Base-by-base conservation (phyloP, 2,329 filamentous ascomycete genomes). In the Lachnellula arida region DNA sequence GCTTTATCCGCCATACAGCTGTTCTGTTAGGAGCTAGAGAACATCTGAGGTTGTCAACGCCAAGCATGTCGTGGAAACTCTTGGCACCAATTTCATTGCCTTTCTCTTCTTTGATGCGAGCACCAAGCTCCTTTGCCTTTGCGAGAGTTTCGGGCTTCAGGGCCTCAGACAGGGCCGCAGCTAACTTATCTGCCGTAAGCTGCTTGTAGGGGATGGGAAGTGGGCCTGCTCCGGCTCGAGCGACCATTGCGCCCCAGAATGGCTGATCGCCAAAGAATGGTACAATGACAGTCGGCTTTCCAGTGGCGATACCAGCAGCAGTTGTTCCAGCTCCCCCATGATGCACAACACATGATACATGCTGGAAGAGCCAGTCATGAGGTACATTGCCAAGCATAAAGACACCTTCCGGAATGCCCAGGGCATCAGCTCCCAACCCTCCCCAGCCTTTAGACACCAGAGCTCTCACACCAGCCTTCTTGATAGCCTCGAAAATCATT, bases 391-490 rank as follows among this genome's bases (percentile, higher is more conserved):
- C 90, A 39, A 96, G 77, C 83, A 95, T 90, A 68, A 89, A 90
- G 1, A 95, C 84, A 4, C 84, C 83, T 2, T 91, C 83, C 0
- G 89, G 89, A n/a, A 91, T 72, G 1, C 80, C 81, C 3, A 88
- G 69, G 34, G 84, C 76, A 64, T 91, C 87, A 0, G 82, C 87
- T 32, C 90, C 91, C 7, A 96, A 77, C 0, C 90, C 90, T 49
- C 91, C 90, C 91, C 91, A 96, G 15, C 91, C 91, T 67, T 93
- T 91, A 0, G 89, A 93, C 0, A 96, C 86, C 1, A 96, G 74
- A 2, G 90, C 91, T 55, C 91, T 79, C n/a, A 89, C 80, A 1
- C 88, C 87, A 0, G 85, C 78, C 9, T 79, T 76, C 51, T 77
- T 74, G 2, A 91, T 77, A 1, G 89, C 88, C 14, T 88, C 84